phyloP scores from a whole-genome alignment of 495 filamentous ascomycete genomes.

The Bathelium albidoporum region DNA sequence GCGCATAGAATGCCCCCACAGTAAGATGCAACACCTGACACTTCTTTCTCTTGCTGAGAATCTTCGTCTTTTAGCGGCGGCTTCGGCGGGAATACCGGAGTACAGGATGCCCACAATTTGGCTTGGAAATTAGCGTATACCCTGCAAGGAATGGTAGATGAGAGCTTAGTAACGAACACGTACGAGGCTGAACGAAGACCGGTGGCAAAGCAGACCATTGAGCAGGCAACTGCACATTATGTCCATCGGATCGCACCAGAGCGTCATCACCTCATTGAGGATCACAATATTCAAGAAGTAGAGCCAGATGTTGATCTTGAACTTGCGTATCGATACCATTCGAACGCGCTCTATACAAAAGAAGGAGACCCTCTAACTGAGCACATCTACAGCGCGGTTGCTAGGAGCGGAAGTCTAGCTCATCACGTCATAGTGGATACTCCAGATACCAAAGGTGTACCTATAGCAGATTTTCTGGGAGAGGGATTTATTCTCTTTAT shows the following conservation, averaged over 20 bases:
- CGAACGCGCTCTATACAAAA: slow-evolving; percentile 2
- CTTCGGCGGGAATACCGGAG: slow-evolving; percentile 9
- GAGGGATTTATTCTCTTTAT: slow-evolving; percentile 6
- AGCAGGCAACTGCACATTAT: slow-evolving; percentile 8
- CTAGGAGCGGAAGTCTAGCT: slow-evolving; percentile 2
- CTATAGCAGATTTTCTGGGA: slow-evolving; percentile 1
- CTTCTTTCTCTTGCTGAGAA: not conserved
- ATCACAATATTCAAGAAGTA: slow-evolving; percentile 8
- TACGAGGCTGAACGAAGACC: slow-evolving; percentile 11
- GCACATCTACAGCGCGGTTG: not conserved
- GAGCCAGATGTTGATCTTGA: slow-evolving; percentile 7
- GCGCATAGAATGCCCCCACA: slow-evolving; percentile 8
- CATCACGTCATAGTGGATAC: slow-evolving; percentile 6
- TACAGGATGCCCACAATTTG: slow-evolving; percentile 13
- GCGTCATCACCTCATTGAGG: slow-evolving; percentile 1
- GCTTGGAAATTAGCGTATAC: slow-evolving; percentile 8
- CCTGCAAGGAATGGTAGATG: slow-evolving; percentile 4
- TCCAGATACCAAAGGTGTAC: not conserved
- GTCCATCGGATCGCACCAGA: slow-evolving; percentile 10
- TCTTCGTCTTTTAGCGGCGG: not conserved
- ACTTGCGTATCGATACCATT: slow-evolving; percentile 9
- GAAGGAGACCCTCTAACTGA: not conserved
- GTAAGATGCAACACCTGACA: not conserved
- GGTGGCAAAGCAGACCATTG: slow-evolving; percentile 9
- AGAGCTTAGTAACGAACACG: not conserved